Base-by-base conservation (phyloP, 2,329 filamentous ascomycete genomes). In the Trichophaea hybrida region DNA sequence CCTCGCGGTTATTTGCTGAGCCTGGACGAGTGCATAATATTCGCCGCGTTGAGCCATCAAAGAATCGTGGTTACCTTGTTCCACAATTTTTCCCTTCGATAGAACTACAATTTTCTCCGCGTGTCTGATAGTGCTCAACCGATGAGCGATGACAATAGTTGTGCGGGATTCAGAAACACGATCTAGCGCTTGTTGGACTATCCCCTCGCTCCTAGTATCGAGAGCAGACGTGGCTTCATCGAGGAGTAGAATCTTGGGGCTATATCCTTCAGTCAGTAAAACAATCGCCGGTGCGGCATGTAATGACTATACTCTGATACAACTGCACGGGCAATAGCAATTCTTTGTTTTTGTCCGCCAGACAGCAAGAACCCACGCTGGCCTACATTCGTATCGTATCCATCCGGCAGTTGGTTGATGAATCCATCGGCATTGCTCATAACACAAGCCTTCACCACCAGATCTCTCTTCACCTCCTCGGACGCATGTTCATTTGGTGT, bases 301-400 rank as follows among this genome's bases (percentile, higher is more conserved):
- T 10, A 15, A 43, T 10, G 38, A 12, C n/a, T 43, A 43, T 43
- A 43, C 35, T 67, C 63, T 1, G 59, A 54, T 2, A 68, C 67
- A 8, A 69, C 55, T 2, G 78, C 78, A 33, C 91, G 83, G 3
- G 93, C 91, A 70, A 97, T 96, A 55, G 89, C 91, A 37, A 97
- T 84, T 61, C 93, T 86, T 73, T 97, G 91, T 71, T 95, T 95
- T 73, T 97, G 91, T 0, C 91, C 93, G 59, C 93, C 91, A 1
- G 85, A 90, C 13, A 95, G 75, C 70, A 96, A 80, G 12, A 81
- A 79, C 49, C 91, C 93, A 74, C 95, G 94, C 71, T 80, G 86
- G 33, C 93, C 91, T 34, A 94, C 89, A 1, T 90, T 70, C 0
- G 90, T 95, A 69, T 83, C 80, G 74, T 95, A 89, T 13, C 88